Evolutionary conservation across 192 early-diverging fungal species (phyloP).

Genomic region (Linnemannia zychae): DNA sequence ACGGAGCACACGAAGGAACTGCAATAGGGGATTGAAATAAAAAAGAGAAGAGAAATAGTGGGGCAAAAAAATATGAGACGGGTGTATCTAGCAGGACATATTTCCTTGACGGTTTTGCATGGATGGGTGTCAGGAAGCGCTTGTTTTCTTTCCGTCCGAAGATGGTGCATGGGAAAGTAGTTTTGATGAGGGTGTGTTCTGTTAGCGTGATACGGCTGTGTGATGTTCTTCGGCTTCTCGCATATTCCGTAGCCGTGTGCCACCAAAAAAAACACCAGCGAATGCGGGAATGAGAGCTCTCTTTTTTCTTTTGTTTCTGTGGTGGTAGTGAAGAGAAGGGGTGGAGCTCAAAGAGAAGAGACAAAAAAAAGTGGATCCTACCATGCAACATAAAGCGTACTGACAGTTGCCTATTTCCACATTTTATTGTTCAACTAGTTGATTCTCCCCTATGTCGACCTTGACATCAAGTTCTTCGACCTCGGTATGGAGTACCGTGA

Average conservation of each 20-base stretch:
- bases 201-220: not conserved
- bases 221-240: slow-evolving; percentile 8
- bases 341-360: not conserved
- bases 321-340: not conserved
- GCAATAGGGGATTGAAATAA: too few species aligned
- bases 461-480: slow-evolving; percentile 98
- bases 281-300: slow-evolving; percentile 11
- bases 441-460: slow-evolving; percentile 87
- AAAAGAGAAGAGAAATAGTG: too few species aligned
- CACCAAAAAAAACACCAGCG: slow-evolving; percentile 29
- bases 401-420: not conserved
- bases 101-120: too few species aligned
- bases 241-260: slow-evolving; percentile 20
- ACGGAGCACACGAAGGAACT: too few species aligned
- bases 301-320: not conserved
- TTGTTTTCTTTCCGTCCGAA: not conserved
- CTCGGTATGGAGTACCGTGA: slow-evolving; percentile 95
- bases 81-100: too few species aligned
- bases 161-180: slow-evolving; percentile 8
- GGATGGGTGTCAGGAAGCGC: too few species aligned
- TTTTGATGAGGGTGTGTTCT: not conserved
- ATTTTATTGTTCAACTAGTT: slow-evolving; percentile 57
- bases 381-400: not conserved
- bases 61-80: too few species aligned
- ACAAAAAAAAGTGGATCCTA: not conserved